Percentiles rank a stretch among this genome's conserved stretches.
Evolutionary conservation across 495 filamentous ascomycete genomes (phyloP).

Genomic region (Stereocaulon alpinum): DNA sequence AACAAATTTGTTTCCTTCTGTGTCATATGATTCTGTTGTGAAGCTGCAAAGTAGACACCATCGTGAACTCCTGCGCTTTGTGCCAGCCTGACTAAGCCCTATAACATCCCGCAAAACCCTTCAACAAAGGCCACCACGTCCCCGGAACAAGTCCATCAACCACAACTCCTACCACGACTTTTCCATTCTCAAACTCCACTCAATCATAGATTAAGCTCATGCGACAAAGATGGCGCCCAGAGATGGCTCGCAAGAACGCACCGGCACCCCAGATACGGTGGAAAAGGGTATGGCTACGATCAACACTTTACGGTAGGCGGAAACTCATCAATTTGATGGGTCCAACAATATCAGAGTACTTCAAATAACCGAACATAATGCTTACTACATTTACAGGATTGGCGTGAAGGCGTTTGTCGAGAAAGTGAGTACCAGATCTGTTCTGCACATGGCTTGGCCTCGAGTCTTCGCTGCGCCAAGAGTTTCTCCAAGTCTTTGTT

Average conservation of each 20-base stretch:
- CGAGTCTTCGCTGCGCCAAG: not conserved
- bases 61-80: not conserved
- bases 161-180: not conserved
- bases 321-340: not conserved
- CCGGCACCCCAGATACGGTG: slow-evolving; percentile 49
- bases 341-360: slow-evolving; percentile 23
- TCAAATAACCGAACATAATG: slow-evolving; percentile 7
- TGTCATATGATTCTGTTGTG: too few species aligned
- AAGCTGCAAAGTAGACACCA: too few species aligned
- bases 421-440: slow-evolving; percentile 40
- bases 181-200: slow-evolving; percentile 1
- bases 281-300: slow-evolving; percentile 72
- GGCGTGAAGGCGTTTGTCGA: slow-evolving; percentile 64
- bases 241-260: slow-evolving; percentile 39
- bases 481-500: not conserved
- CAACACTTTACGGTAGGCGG: slow-evolving; percentile 56
- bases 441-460: slow-evolving; percentile 6
- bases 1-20: too few species aligned
- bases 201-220: not conserved
- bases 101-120: not conserved
- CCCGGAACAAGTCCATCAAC: slow-evolving; percentile 5
- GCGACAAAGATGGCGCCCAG: slow-evolving; percentile 35
- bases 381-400: slow-evolving; percentile 44
- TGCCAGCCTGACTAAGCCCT: not conserved
- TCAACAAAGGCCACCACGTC: not conserved